Conservation (phyloP, 441 rosid species). For the Mallotus repandus region DNA sequence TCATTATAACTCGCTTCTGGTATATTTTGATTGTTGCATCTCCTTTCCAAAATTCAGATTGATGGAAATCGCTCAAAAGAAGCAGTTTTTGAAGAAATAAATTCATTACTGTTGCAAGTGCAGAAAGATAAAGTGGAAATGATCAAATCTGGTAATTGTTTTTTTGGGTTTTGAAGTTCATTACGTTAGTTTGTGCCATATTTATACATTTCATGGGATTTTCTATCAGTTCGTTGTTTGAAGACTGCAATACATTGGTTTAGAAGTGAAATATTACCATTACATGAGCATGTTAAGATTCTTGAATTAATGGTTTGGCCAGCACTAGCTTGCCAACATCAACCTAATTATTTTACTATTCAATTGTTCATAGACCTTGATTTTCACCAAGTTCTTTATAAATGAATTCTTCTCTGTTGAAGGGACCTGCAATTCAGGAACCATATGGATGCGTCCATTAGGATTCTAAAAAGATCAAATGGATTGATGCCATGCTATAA, state of each 20-base stretch:
- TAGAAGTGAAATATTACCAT: background rate
- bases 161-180: conserved; percentile 23
- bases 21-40: conserved; percentile 16
- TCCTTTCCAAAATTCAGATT: conserved; percentile 43
- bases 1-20: conserved; percentile 2
- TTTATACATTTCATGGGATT: background rate
- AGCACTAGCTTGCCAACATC: background rate
- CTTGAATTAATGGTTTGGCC: background rate
- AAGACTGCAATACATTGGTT: background rate
- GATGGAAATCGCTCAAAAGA: conserved; percentile 80
- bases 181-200: conserved; percentile 10
- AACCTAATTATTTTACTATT: background rate
- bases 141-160: conserved; percentile 41
- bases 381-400: background rate
- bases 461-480: background rate
- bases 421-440: background rate
- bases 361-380: background rate
- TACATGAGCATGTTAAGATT: too few species aligned
- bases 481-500: background rate
- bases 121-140: conserved; percentile 40
- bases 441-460: too few species aligned
- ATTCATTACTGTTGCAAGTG: conserved; percentile 56
- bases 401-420: background rate
- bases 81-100: conserved; percentile 54
- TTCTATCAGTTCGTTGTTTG: background rate